Evolutionary conservation across 192 early-diverging fungal genomes (phyloP).

Genomic region (Coemansia sp.): DNA sequence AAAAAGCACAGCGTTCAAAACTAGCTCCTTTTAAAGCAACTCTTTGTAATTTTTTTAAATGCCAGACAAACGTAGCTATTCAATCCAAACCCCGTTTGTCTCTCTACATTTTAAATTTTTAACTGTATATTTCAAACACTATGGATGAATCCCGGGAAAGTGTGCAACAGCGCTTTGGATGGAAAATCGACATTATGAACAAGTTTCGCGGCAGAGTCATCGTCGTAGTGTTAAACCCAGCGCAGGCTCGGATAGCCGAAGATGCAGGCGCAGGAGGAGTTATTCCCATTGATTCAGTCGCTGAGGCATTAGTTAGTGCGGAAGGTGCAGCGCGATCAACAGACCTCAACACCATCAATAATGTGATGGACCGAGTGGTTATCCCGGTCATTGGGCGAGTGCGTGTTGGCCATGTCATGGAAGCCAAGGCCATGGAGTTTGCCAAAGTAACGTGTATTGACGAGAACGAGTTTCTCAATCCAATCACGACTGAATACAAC

Average conservation of each 20-base stretch:
- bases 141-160: background rate
- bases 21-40: too few relatives aligned
- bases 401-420: conserved; percentile 98
- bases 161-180: background rate
- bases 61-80: too few relatives aligned
- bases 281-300: conserved; percentile 95
- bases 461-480: conserved; percentile 93
- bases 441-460: conserved; percentile 95
- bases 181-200: conserved; percentile 92
- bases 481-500: conserved; percentile 83
- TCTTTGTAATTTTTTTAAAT: too few relatives aligned
- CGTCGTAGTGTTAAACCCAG: conserved; percentile 96
- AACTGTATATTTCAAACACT: background rate
- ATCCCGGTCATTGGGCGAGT: conserved; percentile 99
- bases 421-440: conserved; percentile 92
- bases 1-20: background rate
- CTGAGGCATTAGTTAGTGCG: conserved; percentile 90
- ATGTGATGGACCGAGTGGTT: conserved; percentile 90
- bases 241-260: conserved; percentile 97
- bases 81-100: too few relatives aligned
- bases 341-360: conserved; percentile 94
- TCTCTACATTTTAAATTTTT: background rate
- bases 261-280: conserved; percentile 96
- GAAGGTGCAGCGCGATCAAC: conserved; percentile 97
- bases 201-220: conserved; percentile 99